phyloP scores from a whole-genome alignment of 768 basidiomycete genomes.

The Pisolithus tinctorius region DNA sequence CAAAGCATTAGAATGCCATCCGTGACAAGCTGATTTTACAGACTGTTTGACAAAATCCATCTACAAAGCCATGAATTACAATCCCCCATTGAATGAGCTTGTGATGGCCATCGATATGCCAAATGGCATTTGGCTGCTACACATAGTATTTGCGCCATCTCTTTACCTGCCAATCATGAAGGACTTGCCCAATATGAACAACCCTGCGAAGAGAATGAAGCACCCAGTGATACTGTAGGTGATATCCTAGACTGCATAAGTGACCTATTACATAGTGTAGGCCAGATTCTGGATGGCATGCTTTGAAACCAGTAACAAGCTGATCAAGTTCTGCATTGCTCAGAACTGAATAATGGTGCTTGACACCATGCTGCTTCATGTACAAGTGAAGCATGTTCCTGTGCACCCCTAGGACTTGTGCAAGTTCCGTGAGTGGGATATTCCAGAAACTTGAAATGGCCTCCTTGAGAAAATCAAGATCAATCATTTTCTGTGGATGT shows the following conservation, averaged over 20 bases:
- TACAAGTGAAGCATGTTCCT: slow-evolving; percentile 3
- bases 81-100: slow-evolving; percentile 23
- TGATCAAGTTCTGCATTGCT: no score
- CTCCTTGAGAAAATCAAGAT: slow-evolving; percentile 2
- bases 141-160: slow-evolving; percentile 9
- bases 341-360: not conserved
- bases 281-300: slow-evolving; percentile 18
- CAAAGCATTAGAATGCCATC: not conserved
- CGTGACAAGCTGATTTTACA: not conserved
- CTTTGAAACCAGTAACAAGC: no score
- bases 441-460: no score
- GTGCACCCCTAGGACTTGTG: slow-evolving; percentile 1
- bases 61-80: slow-evolving; percentile 22
- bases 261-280: slow-evolving; percentile 24
- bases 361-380: slow-evolving; percentile 6
- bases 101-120: slow-evolving; percentile 25
- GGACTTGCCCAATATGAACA: slow-evolving; percentile 4
- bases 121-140: slow-evolving; percentile 9
- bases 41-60: slow-evolving; percentile 23
- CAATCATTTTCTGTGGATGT: slow-evolving; percentile 2
- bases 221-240: slow-evolving; percentile 20
- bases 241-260: slow-evolving; percentile 17
- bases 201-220: slow-evolving; percentile 16
- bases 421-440: no score
- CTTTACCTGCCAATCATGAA: not conserved